Conservation (phyloP, 176 grass and related monocot genomes). For the maize (Zea mays) region DNA sequence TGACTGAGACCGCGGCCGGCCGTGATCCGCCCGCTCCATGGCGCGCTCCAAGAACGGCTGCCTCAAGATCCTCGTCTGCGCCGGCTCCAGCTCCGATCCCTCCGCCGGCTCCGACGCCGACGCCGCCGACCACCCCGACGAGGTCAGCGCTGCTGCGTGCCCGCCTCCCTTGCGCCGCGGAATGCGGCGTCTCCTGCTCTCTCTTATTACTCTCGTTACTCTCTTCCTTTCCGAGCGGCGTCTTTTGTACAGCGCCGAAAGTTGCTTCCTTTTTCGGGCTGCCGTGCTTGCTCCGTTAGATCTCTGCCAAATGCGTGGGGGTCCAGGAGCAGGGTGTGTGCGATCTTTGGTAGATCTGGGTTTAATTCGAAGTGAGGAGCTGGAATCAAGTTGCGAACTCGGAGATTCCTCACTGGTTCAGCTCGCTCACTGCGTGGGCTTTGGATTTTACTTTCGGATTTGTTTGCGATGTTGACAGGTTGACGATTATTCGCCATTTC, state of each 20-base stretch:
- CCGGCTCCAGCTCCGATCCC: slow-evolving; percentile 49
- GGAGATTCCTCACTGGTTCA: slow-evolving; percentile 2
- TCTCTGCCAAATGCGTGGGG: slow-evolving; percentile 29
- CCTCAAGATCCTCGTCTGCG: slow-evolving; percentile 77
- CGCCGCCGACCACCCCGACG: slow-evolving; percentile 46
- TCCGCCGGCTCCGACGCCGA: slow-evolving; percentile 47
- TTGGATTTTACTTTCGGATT: slow-evolving; percentile 14
- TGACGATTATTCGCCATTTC: background rate
- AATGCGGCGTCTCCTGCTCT: slow-evolving; percentile 16
- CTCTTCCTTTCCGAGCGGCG: background rate
- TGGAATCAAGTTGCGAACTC: background rate
- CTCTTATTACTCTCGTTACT: background rate
- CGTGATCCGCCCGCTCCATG: slow-evolving; percentile 36
- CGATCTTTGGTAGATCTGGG: slow-evolving; percentile 36
- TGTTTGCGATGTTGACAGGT: background rate
- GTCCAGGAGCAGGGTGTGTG: background rate
- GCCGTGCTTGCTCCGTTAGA: slow-evolving; percentile 30
- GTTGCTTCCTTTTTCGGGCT: slow-evolving; percentile 33
- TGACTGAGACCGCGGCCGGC: slow-evolving; percentile 15
- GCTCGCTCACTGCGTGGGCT: background rate
- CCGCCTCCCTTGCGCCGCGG: background rate
- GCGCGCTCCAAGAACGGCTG: slow-evolving; percentile 58
- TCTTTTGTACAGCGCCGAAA: background rate
- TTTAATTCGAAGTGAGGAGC: background rate
- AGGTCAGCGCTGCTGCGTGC: slow-evolving; percentile 28